Evolutionary conservation across 768 basidiomycete species (phyloP), one percentile per base, ranked within the genome.

Genomic region (Botryobasidium botryosum): DNA sequence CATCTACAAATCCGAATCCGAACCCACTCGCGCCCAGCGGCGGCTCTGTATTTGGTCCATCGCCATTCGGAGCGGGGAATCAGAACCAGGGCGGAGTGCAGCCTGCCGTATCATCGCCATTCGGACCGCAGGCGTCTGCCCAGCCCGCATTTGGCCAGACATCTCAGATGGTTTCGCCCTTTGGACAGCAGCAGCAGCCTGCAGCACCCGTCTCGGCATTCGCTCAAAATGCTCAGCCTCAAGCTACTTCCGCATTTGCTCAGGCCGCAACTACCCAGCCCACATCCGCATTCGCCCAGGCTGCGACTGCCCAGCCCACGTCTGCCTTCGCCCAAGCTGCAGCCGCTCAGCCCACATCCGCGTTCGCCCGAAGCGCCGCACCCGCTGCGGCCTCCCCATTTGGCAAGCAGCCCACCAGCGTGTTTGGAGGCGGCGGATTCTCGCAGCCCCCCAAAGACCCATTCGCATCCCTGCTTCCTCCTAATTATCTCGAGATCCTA

Each of bases 401-500:
- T 52, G 59, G 63, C 18, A 26, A 43, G n/a, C 41, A 8, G n/a
- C n/a, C n/a, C n/a, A n/a, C n/a, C n/a, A n/a, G 17, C 31, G 17
- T 8, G 31, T 17, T 17, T 17, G 17, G 31, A 33, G 17, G 17
- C 31, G 31, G 31, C 31, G 10, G 10, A 17, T 8, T 17, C 31
- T 33, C n/a, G 8, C 31, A 17, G 31, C 31, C 44, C 5, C 12
- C 27, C 18, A 35, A 20, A 31, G 70, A 74, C 49, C 69, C 70
- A 45, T 80, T 79, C 52, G 73, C 75, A 47, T 52, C 45, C 26
- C 54, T 68, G 21, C 62, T 84, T 26, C 79, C 79, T 5, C 51
- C 53, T n/a, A 67, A 75, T 51, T 85, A 84, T 57, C 48, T 63
- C 28, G 60, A 70, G 41, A 56, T 70, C 17, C 51, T 83, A 21